Percentiles rank a stretch among this genome's conserved stretches.
phyloP scores from a whole-genome alignment of 2,329 filamentous ascomycete genomes.

The Hymenoscyphus infarciens region DNA sequence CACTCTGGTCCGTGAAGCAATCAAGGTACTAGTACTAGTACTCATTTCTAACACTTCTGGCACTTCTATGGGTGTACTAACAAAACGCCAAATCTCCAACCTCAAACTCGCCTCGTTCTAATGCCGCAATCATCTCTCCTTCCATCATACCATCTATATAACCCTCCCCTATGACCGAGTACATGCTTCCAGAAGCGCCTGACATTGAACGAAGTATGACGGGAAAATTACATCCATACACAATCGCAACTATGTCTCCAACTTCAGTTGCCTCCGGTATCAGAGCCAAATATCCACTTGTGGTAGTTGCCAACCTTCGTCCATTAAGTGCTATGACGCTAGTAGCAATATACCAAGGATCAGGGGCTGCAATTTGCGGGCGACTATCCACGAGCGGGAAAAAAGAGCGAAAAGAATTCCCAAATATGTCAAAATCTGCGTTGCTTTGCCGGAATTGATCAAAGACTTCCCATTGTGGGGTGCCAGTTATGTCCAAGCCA shows the following conservation, averaged over 20 bases:
- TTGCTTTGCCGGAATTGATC: slow-evolving; percentile 15
- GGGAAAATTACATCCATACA: slow-evolving; percentile 7
- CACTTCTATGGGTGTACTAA: background rate
- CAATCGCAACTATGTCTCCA: slow-evolving; percentile 5
- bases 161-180: background rate
- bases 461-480: slow-evolving; percentile 9
- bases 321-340: background rate
- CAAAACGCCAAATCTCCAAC: slow-evolving; percentile 2
- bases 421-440: slow-evolving; percentile 13
- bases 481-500: too few species aligned
- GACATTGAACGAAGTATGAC: background rate
- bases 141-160: slow-evolving; percentile 9
- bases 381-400: slow-evolving; percentile 2
- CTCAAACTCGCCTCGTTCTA: background rate
- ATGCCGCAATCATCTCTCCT: background rate
- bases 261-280: background rate
- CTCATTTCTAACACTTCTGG: too few species aligned
- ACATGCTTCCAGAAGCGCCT: background rate
- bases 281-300: background rate
- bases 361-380: too few species aligned
- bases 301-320: background rate
- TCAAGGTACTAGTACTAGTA: too few species aligned
- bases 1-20: too few species aligned
- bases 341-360: too few species aligned
- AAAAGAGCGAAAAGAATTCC: slow-evolving; percentile 6